Conservation (phyloP, 1,139 yeast species). For the Hansenula sp. region DNA sequence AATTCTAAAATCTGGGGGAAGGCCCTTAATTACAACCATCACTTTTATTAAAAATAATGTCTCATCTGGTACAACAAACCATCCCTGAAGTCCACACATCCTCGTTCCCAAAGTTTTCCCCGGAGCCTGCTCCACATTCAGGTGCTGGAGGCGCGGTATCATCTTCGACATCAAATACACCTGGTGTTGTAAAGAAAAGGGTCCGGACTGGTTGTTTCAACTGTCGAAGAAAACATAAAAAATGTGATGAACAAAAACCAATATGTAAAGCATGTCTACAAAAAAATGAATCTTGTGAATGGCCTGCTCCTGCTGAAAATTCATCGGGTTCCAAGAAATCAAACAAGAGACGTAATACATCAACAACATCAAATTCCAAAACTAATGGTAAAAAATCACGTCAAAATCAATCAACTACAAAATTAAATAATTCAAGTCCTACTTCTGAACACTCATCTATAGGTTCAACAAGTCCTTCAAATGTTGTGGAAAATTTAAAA, state of each 20-base stretch:
- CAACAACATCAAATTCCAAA: background rate
- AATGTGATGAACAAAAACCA: slow-evolving; percentile 22
- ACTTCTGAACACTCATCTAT: background rate
- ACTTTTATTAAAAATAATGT: too few relatives aligned
- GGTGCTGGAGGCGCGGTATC: background rate
- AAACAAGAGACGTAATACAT: background rate
- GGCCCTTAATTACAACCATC: too few relatives aligned
- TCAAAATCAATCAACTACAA: background rate
- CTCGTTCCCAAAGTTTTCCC: too few relatives aligned
- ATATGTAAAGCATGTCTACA: slow-evolving; percentile 34
- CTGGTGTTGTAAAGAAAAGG: slow-evolving; percentile 11
- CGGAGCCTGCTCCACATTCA: too few relatives aligned
- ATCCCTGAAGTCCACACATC: too few relatives aligned
- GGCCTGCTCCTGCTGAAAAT: slow-evolving; percentile 33
- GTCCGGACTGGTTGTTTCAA: slow-evolving; percentile 21
- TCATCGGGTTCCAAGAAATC: slow-evolving; percentile 6
- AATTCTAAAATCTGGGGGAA: too few relatives aligned
- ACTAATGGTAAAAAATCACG: background rate
- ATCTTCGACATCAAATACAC: background rate
- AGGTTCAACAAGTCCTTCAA: background rate
- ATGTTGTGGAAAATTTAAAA: slow-evolving; percentile 2
- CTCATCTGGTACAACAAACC: too few relatives aligned
- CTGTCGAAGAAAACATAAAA: slow-evolving; percentile 21
- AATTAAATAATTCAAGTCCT: background rate
- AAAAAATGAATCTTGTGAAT: slow-evolving; percentile 38